Evolutionary conservation across 1,139 yeast species (phyloP), one percentile per base, ranked within the genome.

Genomic region (Tardiomyces depauwii): DNA sequence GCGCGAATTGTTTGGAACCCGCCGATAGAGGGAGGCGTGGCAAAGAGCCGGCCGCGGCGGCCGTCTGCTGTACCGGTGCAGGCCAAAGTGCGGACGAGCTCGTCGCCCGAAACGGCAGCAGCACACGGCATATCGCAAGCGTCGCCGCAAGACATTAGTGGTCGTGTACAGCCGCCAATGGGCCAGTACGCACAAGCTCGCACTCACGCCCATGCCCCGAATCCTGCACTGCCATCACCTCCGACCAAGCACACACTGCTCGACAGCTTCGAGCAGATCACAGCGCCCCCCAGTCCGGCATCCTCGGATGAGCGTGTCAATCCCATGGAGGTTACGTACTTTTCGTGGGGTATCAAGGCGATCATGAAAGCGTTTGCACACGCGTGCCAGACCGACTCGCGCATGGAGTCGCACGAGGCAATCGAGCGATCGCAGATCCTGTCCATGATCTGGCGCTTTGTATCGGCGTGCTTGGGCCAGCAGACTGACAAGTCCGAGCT

Each of bases 271-370:
- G 36, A 30, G 11, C 10, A 13, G 10, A 30, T 30, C n/a, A 30
- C 16, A 5, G 36, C 36, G 5, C 36, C 36, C 5, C 16, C 5
- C 4, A 14, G 16, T 11, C 36, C 36, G 5, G 25, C 25, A 7
- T 4, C 25, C 25, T 27, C 30, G 12, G 36, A 30, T 11, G 36
- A 30, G 16, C 36, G 16, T 5, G 36, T 30, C 36, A 14, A 30
- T 10, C 36, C 36, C 10, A 30, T 30, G 36, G 36, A 30, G 16
- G 16, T 46, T 18, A 45, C 51, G 28, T 47, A 53, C 44, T 54
- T 54, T 46, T 38, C 45, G 6, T 54, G 57, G 57, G 57, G 57
- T 2, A 49, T 54, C 41, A 54, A 53, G 42, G 57, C 56, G 9
- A 53, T 54, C 18, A 42, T 48, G 14, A 47, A 54, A 7, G 57